Evolutionary conservation across 495 filamentous ascomycete species (phyloP).

Genomic region (Collariella sp.): DNA sequence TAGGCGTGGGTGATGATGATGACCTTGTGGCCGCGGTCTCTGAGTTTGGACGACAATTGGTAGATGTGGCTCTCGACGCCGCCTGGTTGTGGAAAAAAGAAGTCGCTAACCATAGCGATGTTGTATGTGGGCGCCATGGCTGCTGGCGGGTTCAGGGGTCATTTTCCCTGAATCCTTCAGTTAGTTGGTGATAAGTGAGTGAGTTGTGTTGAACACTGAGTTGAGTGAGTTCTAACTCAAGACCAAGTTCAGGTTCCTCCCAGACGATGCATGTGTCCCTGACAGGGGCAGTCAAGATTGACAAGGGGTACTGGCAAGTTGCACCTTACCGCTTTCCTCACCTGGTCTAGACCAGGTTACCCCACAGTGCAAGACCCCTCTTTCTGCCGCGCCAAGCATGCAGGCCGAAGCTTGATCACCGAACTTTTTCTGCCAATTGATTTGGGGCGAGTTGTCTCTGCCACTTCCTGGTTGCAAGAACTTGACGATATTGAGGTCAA

Average conservation of each 20-base stretch:
- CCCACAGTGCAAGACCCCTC: background rate
- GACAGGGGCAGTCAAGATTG: background rate
- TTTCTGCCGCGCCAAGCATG: background rate
- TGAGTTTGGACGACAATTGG: slow-evolving; percentile 89
- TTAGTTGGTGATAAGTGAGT: background rate
- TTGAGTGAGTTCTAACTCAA: background rate
- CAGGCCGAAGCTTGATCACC: slow-evolving; percentile 1
- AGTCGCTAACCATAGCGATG: slow-evolving; percentile 90
- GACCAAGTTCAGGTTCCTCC: too few species aligned
- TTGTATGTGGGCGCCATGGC: slow-evolving; percentile 53
- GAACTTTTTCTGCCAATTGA: background rate
- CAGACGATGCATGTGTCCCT: background rate
- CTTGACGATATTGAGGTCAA: too few species aligned
- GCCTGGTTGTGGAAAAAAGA: slow-evolving; percentile 96
- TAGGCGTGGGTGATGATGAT: slow-evolving; percentile 98
- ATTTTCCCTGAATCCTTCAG: slow-evolving; percentile 2
- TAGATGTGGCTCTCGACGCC: slow-evolving; percentile 98
- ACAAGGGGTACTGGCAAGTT: background rate
- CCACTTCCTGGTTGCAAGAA: too few species aligned
- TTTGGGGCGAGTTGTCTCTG: too few species aligned
- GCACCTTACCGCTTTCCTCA: slow-evolving; percentile 6
- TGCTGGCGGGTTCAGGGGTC: background rate
- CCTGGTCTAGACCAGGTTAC: background rate
- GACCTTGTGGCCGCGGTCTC: slow-evolving; percentile 95
- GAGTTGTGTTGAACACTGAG: background rate